Base-by-base conservation (phyloP, 2,329 filamentous ascomycete species). In the Pyricularia pennisetigena region DNA sequence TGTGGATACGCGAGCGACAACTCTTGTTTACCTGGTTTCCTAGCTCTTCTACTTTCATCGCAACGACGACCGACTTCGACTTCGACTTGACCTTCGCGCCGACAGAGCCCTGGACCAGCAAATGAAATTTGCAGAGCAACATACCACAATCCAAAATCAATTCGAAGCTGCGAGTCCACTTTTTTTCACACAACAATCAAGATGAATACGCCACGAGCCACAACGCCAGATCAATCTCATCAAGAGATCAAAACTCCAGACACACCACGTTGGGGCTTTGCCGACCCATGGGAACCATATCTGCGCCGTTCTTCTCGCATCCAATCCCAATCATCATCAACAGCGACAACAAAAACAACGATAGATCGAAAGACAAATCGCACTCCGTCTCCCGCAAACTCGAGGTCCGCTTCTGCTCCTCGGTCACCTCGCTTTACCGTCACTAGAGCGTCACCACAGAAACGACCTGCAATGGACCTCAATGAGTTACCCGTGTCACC, bases 281-380 rank as follows among this genome's bases (percentile, higher is more conserved):
- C 83, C 72, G 90, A 94, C 78, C 79, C 82, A 71, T 93, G 89
- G 82, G 85, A 91, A 74, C 90, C 90, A 63, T 93, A 88, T 75
- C 88, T 89, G 68, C 86, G 90, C 76, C 90, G 90, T 74, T 90
- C 88, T 4, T 84, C 85, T 69, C 85, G 90, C 72, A 83, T 91
- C 72, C 86, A 86, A 68, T 82, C 82, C 61, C 84, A 88, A 73
- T 82, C 82, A 71, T 74, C 78, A 64, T 74, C 78, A 72, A 73
- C 78, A 66, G 73, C 78, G 14, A 26, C 78, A 66, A 73, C 78
- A 28, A 26, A 78, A 59, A 24, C 5, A 29, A 62, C 59, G 24
- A 62, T 28, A 62, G 59, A 62, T 62, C 59, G 26, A 26, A 62
- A 62, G 59, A 29, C 26, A 26, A 28, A 62, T 2, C 83, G 82